Base-by-base conservation (phyloP, 805 yeast species). In the Candida gorgasii region DNA sequence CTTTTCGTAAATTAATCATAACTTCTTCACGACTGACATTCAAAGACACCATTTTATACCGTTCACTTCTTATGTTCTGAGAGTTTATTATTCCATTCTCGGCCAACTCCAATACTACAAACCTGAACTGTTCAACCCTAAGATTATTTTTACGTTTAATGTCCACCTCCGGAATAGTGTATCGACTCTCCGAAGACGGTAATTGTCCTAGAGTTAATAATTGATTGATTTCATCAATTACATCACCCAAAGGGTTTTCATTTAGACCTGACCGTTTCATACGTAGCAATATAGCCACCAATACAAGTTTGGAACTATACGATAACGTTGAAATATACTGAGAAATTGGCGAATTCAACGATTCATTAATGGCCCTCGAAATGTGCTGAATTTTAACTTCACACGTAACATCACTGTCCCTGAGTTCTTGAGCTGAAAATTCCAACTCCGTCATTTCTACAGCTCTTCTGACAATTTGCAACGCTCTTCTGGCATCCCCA, bases 401-500 rank as follows among this genome's bases (percentile, higher is more conserved):
- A 45, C 74, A 79, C 9, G 18, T 12, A 4, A 5, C 22, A 7
- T 32, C 37, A 2, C 65, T 56, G 8, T 73, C 75, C 13, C 65
- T 61, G 1, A 56, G 64, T 8, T 52, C 48, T 18, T 41, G 36
- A n/a, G 17, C 44, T 12, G 73, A 54, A 53, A 73, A 78, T 46
- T 82, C 86, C 24, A 63, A 55, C 55, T 88, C 95, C 0, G 96
- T 96, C 22, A 90, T 72, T 57, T 89, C 97, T 6, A 90, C 84
- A 0, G 97, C 97, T 44, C 97, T 69, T 28, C 90, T 75, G 56
- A 97, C 86, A 17, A 93, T 86, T 44, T 85, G 85, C 42, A 93
- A 69, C 0, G 96, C 97, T 45, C 98, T 72, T 55, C 99, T 74
- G 1, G 97, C 99, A 69, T 93, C 99, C 45, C 99, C 99, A 59